Evolutionary conservation across 805 yeast species (phyloP).

Genomic region (Lipomyces yamanashiensis): DNA sequence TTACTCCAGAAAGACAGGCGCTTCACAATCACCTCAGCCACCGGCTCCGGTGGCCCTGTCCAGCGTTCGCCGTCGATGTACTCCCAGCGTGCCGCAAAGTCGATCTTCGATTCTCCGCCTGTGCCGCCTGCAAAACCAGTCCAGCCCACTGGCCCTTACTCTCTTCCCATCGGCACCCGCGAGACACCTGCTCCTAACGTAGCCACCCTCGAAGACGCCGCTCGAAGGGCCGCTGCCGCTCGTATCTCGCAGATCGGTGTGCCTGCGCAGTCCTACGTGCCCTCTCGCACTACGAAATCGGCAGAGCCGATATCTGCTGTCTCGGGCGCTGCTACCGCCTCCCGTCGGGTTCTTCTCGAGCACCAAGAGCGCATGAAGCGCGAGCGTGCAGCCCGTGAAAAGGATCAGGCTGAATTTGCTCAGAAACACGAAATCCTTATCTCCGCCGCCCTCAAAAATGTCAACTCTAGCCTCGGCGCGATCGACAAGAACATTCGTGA

Average conservation of each 20-base stretch:
- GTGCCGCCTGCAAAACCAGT: conserved; percentile 1
- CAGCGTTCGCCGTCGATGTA: conserved; percentile 6
- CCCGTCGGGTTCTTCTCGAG: conserved; percentile 27
- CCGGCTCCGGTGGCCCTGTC: conserved; percentile 11
- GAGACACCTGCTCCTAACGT: conserved; percentile 14
- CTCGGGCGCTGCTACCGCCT: conserved; percentile 21
- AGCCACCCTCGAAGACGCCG: conserved; percentile 25
- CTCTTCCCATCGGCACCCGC: conserved; percentile 12
- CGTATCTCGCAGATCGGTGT: conserved; percentile 30
- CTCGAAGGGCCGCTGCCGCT: conserved; percentile 22
- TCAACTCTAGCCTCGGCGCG: conserved; percentile 48
- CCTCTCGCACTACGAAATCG: background rate
- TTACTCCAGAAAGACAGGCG: conserved; percentile 50
- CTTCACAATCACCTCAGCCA: conserved; percentile 46
- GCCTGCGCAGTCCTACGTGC: conserved; percentile 18
- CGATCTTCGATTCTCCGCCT: conserved; percentile 11
- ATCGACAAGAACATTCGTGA: conserved; percentile 52
- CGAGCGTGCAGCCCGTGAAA: conserved; percentile 11
- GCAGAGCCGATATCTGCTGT: conserved; percentile 2
- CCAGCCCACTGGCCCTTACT: conserved; percentile 12
- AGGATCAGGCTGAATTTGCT: conserved; percentile 11
- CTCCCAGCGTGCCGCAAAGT: conserved; percentile 18
- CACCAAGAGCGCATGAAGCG: conserved; percentile 16
- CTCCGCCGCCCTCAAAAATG: conserved; percentile 58
- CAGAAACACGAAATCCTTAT: conserved; percentile 49